Evolutionary conservation across 768 basidiomycete species (phyloP).

Genomic region (Tulasnella sp.): DNA sequence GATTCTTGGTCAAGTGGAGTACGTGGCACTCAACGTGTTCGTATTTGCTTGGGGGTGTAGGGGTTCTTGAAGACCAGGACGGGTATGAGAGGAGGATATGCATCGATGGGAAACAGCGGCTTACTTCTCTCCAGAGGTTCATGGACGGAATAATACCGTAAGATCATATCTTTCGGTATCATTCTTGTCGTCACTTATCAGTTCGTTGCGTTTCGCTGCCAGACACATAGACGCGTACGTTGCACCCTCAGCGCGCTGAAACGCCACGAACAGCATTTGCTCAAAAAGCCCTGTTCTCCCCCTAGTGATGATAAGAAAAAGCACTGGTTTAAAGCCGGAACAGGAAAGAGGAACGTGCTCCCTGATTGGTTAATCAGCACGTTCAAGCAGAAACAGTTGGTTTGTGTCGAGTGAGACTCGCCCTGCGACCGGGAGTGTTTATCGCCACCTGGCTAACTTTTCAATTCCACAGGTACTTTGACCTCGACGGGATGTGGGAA

Average conservation of each 20-base stretch:
- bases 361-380: slow-evolving; percentile 54
- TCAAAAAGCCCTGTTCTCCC: background rate
- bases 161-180: slow-evolving; percentile 31
- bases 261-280: background rate
- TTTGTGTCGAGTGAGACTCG: slow-evolving; percentile 58
- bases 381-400: slow-evolving; percentile 71
- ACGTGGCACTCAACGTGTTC: slow-evolving; percentile 40
- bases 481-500: slow-evolving; percentile 53
- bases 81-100: slow-evolving; percentile 42
- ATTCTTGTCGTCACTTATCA: background rate
- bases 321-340: slow-evolving; percentile 47
- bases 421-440: background rate
- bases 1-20: slow-evolving; percentile 31
- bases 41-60: background rate
- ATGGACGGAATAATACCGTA: slow-evolving; percentile 37
- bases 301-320: slow-evolving; percentile 44
- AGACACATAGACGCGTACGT: slow-evolving; percentile 55
- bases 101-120: slow-evolving; percentile 70
- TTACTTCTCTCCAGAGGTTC: slow-evolving; percentile 59
- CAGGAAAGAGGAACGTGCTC: slow-evolving; percentile 37
- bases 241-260: slow-evolving; percentile 25
- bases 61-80: slow-evolving; percentile 32
- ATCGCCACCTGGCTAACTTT: background rate
- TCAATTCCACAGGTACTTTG: slow-evolving; percentile 42
- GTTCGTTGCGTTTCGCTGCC: background rate